Conservation (phyloP, 108 stramenopile genomes). For the Pseudonitzschia pungens region DNA sequence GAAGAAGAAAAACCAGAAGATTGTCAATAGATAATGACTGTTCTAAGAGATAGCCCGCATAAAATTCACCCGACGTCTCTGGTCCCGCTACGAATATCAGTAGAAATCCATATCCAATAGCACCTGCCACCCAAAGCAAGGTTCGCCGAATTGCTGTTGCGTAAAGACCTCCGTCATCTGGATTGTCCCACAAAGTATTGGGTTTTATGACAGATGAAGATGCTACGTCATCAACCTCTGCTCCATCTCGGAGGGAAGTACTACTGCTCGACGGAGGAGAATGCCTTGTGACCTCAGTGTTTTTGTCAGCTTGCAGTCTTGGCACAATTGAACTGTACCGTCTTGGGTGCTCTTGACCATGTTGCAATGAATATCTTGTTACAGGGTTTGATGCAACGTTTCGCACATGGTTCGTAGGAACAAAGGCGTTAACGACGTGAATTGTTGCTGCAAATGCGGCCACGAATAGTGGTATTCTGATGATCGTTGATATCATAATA, state of each 20-base stretch:
- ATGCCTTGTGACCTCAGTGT: background rate
- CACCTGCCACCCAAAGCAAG: constrained; percentile 65
- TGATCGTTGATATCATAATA: background rate
- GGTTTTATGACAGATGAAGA: background rate
- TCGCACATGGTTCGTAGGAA: background rate
- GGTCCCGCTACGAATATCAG: constrained; percentile 38
- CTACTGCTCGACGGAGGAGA: background rate
- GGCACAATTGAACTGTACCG: background rate
- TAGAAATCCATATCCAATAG: constrained; percentile 58
- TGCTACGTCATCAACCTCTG: background rate
- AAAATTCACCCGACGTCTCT: constrained; percentile 70
- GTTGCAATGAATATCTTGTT: background rate
- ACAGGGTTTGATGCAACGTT: background rate
- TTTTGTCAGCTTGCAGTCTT: background rate
- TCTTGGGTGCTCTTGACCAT: background rate
- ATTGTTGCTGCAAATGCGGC: background rate
- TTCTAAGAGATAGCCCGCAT: constrained; percentile 88
- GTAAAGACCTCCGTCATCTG: constrained; percentile 39
- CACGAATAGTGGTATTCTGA: background rate
- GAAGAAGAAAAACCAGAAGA: constrained; percentile 84
- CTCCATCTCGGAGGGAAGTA: background rate
- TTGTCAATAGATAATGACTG: constrained; percentile 89
- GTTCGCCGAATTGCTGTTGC: constrained; percentile 68
- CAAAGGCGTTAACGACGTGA: background rate
- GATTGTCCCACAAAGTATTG: background rate